Evolutionary conservation across 192 early-diverging fungal species (phyloP).

Genomic region (Coemansia javaensis): DNA sequence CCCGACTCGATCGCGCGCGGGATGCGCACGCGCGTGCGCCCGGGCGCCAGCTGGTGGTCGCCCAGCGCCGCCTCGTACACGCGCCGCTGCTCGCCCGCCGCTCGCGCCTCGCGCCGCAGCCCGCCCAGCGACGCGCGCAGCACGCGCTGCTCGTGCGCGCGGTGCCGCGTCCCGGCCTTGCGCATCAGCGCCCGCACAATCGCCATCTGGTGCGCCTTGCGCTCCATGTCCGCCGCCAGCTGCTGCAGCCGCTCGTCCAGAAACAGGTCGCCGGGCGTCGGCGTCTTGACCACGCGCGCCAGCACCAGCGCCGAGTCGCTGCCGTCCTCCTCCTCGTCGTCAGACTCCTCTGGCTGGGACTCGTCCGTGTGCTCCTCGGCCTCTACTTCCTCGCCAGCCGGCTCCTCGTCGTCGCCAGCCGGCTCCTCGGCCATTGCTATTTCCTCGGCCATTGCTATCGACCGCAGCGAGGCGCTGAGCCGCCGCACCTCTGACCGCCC

Average conservation of each 20-base stretch:
- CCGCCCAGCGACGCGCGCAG: conserved; percentile 55
- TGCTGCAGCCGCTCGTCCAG: conserved; percentile 52
- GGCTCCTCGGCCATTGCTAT: background rate
- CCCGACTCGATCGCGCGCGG: conserved; percentile 11
- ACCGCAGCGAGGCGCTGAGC: conserved; percentile 43
- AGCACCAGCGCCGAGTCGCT: conserved; percentile 41
- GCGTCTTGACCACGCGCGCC: conserved; percentile 53
- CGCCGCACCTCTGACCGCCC: conserved; percentile 36
- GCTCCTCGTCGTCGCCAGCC: background rate
- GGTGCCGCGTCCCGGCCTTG: conserved; percentile 53
- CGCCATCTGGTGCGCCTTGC: conserved; percentile 58
- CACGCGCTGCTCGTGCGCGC: conserved; percentile 60
- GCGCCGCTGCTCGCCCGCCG: conserved; percentile 58
- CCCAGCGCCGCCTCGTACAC: conserved; percentile 56
- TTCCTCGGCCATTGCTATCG: conserved; percentile 14
- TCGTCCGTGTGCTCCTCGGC: background rate
- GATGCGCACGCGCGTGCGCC: conserved; percentile 40
- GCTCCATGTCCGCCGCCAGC: conserved; percentile 54
- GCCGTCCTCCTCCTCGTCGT: conserved; percentile 33
- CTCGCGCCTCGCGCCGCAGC: conserved; percentile 55
- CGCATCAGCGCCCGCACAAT: conserved; percentile 63
- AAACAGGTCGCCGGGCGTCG: conserved; percentile 67
- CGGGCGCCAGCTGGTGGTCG: conserved; percentile 59
- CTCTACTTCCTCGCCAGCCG: background rate
- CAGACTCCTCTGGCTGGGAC: background rate